Percentiles rank a stretch among this genome's conserved stretches.
Conservation (phyloP, 805 yeast species). For the Kazachstania bromeliacearum region DNA sequence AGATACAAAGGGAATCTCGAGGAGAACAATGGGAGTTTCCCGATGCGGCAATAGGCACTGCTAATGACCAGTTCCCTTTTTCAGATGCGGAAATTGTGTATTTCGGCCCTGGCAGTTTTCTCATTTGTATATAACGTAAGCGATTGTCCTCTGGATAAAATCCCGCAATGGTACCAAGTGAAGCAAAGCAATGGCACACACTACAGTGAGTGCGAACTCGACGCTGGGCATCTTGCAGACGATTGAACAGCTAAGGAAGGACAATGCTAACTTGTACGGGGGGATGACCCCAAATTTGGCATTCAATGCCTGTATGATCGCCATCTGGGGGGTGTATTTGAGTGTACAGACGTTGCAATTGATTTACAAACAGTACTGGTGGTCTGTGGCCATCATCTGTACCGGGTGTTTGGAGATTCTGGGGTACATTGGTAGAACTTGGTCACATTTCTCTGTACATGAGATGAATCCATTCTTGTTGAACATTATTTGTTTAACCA, state of each 20-base stretch:
- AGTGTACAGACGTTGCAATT: conserved; percentile 37
- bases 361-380: conserved; percentile 53
- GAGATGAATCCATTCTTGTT: conserved; percentile 39
- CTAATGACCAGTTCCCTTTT: not conserved
- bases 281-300: conserved; percentile 43
- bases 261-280: conserved; percentile 25
- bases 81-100: not conserved
- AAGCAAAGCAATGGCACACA: no score
- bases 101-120: not conserved
- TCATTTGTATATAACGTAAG: not conserved
- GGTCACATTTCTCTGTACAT: conserved; percentile 33
- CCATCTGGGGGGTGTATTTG: conserved; percentile 43
- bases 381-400: conserved; percentile 44
- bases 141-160: not conserved
- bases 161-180: not conserved
- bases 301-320: conserved; percentile 51
- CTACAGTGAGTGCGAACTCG: conserved; percentile 1
- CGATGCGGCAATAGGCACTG: not conserved
- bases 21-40: no score
- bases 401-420: conserved; percentile 53
- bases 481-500: conserved; percentile 60
- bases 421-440: conserved; percentile 57
- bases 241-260: conserved; percentile 9
- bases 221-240: conserved; percentile 43
- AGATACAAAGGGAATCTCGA: no score